Percentiles rank a stretch among this genome's conserved stretches.
phyloP scores from a whole-genome alignment of 2,329 filamentous ascomycete species.

The Pyricularia sp. region DNA sequence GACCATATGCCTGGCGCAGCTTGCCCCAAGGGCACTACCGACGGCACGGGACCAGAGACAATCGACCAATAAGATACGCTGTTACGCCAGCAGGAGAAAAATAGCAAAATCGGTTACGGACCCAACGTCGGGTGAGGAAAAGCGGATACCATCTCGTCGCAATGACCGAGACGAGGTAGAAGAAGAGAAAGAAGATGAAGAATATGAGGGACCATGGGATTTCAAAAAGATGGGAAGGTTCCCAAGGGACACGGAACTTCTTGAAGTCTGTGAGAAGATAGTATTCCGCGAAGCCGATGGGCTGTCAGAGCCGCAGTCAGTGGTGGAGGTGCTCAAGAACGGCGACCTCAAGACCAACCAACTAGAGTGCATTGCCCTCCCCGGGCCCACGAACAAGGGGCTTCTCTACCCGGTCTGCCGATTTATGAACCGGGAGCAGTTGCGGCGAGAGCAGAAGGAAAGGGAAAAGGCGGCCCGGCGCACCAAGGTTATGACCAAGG shows the following conservation, averaged over 20 bases:
- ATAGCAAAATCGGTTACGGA: not conserved
- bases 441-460: slow-evolving; percentile 32
- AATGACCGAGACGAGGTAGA: not conserved
- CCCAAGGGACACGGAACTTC: slow-evolving; percentile 15
- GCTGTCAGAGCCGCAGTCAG: slow-evolving; percentile 28
- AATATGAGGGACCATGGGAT: not conserved
- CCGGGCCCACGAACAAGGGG: slow-evolving; percentile 10
- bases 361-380: slow-evolving; percentile 32
- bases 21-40: not conserved
- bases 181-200: not conserved
- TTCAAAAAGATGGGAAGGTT: slow-evolving; percentile 9
- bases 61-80: not conserved
- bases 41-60: not conserved
- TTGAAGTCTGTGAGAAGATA: slow-evolving; percentile 12
- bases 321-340: slow-evolving; percentile 28
- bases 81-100: not conserved
- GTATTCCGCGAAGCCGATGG: slow-evolving; percentile 22
- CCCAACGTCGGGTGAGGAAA: not conserved
- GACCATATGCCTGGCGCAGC: not conserved
- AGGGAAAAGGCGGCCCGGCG: slow-evolving; percentile 30
- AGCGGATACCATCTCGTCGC: not conserved
- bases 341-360: slow-evolving; percentile 24
- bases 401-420: slow-evolving; percentile 54
- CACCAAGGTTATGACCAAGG: slow-evolving; percentile 47
- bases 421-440: slow-evolving; percentile 50